Evolutionary conservation across 2,329 filamentous ascomycete species (phyloP), one percentile per base, ranked within the genome.

Genomic region (Colletotrichum tanaceti): DNA sequence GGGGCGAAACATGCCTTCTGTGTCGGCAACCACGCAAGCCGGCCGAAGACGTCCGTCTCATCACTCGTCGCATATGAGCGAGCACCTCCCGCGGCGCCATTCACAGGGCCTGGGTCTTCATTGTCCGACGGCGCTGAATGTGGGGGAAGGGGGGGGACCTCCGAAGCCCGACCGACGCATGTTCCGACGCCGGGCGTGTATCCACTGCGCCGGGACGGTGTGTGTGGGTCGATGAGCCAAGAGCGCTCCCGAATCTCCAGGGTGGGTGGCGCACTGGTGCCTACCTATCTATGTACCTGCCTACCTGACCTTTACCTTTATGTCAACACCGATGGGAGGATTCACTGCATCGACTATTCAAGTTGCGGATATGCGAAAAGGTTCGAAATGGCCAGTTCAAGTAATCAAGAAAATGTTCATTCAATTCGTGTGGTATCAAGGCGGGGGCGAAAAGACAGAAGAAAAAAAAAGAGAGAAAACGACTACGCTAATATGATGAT

Each of bases 391-490:
- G n/a, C 5, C 24, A 7, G 9, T n/a, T 10, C 5, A 22, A 10
- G 5, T 50, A 38, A 13, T 61, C 10, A 52, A 38, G 10, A 44
- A 65, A 53, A 22, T 18, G 6, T 60, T 65, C 54, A 69, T 66
- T 66, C 44, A 68, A 43, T 24, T 69, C 62, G 61, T 69, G 62
- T 69, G 62, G 66, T 69, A 69, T 69, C 66, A 69, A 69, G 43
- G 57, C 41, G 47, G 38, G n/a, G 9, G 9, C 24, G 24, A 20
- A 11, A 18, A 11, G 14, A 50, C 1, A 7, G 0, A 50, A 18
- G 3, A 50, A 11, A 28, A 5, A 49, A 49, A 10, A 10, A 50
- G 1, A 18, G 28, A 4, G 10, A 3, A 59, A 46, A 68, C 24
- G 41, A 55, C 62, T 68, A 65, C 53, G 66, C 62, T 69, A 65